Percentiles rank a stretch among this genome's conserved stretches.
These are phyloP conservation scores for Rubus idaeus DNA, from an alignment of 306 rosid genomes.

Conservation along the genomic window DNA sequence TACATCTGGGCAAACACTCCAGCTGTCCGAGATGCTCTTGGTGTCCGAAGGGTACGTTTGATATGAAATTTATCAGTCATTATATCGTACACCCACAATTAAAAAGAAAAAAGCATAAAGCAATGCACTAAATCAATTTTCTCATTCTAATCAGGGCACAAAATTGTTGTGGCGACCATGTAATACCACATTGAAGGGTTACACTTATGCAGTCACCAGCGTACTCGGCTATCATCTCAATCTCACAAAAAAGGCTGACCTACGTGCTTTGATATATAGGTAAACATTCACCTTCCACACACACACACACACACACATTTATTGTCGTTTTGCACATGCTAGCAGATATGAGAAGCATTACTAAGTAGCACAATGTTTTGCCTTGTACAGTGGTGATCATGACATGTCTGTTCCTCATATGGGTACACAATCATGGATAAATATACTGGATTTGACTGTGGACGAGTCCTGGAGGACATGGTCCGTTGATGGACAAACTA, in stretches of 20 bases:
- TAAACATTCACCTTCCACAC: not conserved
- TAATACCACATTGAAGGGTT: constrained; percentile 20
- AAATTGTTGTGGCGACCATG: constrained; percentile 21
- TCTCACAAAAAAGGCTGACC: constrained; percentile 20
- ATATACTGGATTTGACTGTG: not conserved
- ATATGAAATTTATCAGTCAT: not conserved
- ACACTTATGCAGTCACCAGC: constrained; percentile 4
- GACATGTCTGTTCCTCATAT: constrained; percentile 26
- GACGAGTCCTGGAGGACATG: constrained; percentile 26
- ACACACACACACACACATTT: not conserved
- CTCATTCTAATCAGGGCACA: constrained; percentile 16
- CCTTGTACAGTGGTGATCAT: constrained; percentile 20
- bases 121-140: not conserved
- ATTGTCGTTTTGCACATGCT: not conserved
- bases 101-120: not conserved
- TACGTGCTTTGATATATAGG: constrained; percentile 23
- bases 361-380: not conserved
- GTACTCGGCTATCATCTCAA: constrained; percentile 18
- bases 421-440: constrained; percentile 27
- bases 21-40: constrained; percentile 25
- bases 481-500: constrained; percentile 17
- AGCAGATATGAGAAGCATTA: constrained; percentile 8
- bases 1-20: constrained; percentile 20
- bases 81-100: not conserved
- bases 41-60: constrained; percentile 14